Conservation (phyloP, 805 yeast species). For the Wickerhamia fluorescens region DNA sequence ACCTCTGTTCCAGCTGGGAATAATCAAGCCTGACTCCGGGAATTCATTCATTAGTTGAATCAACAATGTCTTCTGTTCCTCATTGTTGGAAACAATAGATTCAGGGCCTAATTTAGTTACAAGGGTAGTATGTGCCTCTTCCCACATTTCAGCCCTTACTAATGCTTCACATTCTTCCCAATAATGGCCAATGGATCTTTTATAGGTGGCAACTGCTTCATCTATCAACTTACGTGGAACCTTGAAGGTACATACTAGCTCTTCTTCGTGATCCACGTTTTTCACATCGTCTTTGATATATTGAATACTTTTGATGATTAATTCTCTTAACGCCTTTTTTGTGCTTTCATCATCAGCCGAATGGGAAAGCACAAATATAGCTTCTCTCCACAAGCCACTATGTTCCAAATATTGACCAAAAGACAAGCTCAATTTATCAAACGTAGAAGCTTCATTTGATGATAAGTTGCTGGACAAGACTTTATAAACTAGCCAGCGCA, state of each 20-base stretch:
- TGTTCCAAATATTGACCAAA: conserved; percentile 45
- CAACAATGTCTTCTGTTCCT: conserved; percentile 28
- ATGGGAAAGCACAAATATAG: conserved; percentile 59
- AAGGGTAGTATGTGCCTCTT: conserved; percentile 57
- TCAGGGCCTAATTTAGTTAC: conserved; percentile 63
- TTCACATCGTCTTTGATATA: conserved; percentile 16
- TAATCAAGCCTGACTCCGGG: conserved; percentile 33
- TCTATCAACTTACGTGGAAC: conserved; percentile 40
- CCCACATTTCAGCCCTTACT: conserved; percentile 51
- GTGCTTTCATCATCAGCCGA: conserved; percentile 42
- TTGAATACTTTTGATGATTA: conserved; percentile 27
- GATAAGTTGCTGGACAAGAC: conserved; percentile 23
- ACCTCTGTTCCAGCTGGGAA: conserved; percentile 49
- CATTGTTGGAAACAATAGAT: conserved; percentile 47
- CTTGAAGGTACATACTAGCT: conserved; percentile 31
- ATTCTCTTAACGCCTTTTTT: conserved; percentile 29
- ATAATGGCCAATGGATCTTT: conserved; percentile 42
- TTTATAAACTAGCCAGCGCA: conserved; percentile 48
- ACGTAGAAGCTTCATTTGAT: conserved; percentile 7
- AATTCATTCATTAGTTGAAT: conserved; percentile 33
- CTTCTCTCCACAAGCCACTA: conserved; percentile 46
- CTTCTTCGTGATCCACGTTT: conserved; percentile 22
- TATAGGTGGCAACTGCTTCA: conserved; percentile 55
- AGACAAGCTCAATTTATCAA: conserved; percentile 20
- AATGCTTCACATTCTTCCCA: conserved; percentile 56